Conservation (phyloP, 768 basidiomycete species). For the Lentinula edodes region DNA sequence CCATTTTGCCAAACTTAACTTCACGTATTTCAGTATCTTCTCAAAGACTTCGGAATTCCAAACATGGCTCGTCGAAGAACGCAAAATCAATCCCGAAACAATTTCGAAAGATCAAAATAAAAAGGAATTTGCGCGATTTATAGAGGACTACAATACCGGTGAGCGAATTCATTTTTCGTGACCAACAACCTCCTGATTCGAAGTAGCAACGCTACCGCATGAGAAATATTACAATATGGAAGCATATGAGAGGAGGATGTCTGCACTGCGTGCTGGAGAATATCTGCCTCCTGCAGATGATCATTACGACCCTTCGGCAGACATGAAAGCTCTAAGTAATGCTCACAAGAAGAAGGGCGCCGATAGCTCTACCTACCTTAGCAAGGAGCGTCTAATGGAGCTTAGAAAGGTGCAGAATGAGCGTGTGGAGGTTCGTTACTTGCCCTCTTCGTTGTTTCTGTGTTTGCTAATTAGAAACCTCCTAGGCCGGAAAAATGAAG, state of each 20-base stretch:
- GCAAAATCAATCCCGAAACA: conserved; percentile 86
- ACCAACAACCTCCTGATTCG: background rate
- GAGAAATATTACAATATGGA: conserved; percentile 95
- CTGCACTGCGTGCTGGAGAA: conserved; percentile 78
- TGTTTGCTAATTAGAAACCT: background rate
- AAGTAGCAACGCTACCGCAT: conserved; percentile 80
- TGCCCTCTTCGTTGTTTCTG: background rate
- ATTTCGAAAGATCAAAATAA: conserved; percentile 79
- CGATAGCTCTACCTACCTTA: conserved; percentile 73
- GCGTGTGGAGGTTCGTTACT: conserved; percentile 59
- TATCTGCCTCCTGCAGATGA: conserved; percentile 68
- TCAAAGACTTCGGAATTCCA: conserved; percentile 83
- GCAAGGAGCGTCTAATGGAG: conserved; percentile 75
- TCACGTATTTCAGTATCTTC: conserved; percentile 54
- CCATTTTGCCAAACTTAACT: background rate
- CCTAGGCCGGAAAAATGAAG: conserved; percentile 77
- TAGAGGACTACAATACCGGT: conserved; percentile 85
- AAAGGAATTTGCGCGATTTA: conserved; percentile 79
- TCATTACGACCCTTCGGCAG: conserved; percentile 77
- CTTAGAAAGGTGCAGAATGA: conserved; percentile 82
- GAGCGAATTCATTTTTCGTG: conserved; percentile 9
- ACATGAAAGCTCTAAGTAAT: conserved; percentile 70
- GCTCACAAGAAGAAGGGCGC: conserved; percentile 63
- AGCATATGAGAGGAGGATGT: conserved; percentile 80
- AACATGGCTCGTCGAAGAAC: conserved; percentile 91